Evolutionary conservation across 73 alveolate genomes (phyloP), one percentile per base, ranked within the genome.

Genomic region (Vitrella brassicaformis): DNA sequence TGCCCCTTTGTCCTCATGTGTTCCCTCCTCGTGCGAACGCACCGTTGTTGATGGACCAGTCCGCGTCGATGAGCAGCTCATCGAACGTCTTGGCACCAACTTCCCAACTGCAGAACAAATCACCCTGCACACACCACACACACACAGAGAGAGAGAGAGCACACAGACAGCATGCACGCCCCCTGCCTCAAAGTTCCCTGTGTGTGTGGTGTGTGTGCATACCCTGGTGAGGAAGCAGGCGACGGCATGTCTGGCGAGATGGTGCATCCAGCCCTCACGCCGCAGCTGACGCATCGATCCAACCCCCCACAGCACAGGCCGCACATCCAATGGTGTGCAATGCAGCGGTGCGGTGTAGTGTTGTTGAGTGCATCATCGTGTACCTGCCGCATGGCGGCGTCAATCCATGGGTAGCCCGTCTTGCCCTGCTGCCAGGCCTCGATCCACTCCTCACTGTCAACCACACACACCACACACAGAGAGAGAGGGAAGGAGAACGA

Each of bases 151-250:
- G n/a, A n/a, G n/a, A n/a, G n/a, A n/a, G n/a, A n/a, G n/a, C n/a
- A n/a, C n/a, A n/a, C n/a, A n/a, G n/a, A n/a, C n/a, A n/a, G n/a
- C n/a, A n/a, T n/a, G n/a, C n/a, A n/a, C n/a, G n/a, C n/a, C n/a
- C n/a, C n/a, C n/a, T n/a, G n/a, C n/a, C n/a, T n/a, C n/a, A n/a
- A n/a, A n/a, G n/a, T n/a, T n/a, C n/a, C n/a, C n/a, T n/a, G n/a
- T n/a, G n/a, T n/a, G n/a, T n/a, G n/a, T n/a, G n/a, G n/a, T n/a
- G n/a, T n/a, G n/a, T n/a, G n/a, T n/a, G n/a, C n/a, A n/a, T n/a
- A n/a, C n/a, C 27, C 91, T 84, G 0, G 91, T 85, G 66, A 85
- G 66, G 81, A 85, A 85, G 76, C 91, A 85, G 1, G 91, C 91
- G n/a, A 85, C 91, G 22, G 85, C 78, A 27, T 85, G 91, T 25